Percentiles rank a stretch among this genome's conserved stretches.
These are phyloP conservation scores for Plantago elongata DNA, from an alignment of 257 asterid genomes.

Conservation along the genomic window DNA sequence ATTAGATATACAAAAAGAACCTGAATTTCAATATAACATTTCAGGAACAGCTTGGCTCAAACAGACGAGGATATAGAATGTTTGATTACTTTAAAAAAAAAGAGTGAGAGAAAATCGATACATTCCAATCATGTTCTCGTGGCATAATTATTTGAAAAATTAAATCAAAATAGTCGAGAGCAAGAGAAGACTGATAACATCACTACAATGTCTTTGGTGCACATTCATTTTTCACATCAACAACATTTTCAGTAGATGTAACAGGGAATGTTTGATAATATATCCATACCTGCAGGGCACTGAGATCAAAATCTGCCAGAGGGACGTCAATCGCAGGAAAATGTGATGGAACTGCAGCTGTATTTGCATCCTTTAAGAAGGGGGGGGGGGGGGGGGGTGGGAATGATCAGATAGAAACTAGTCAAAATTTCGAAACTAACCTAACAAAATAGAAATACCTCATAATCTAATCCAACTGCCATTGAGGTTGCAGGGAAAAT, in stretches of 20 bases:
- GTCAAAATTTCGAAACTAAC: background rate
- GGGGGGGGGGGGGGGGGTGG: no score
- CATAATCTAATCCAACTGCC: conserved; percentile 41
- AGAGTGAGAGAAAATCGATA: no score
- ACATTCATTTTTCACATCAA: no score
- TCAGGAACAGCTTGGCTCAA: conserved; percentile 10
- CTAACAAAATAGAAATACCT: conserved; percentile 32
- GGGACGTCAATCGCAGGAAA: conserved; percentile 53
- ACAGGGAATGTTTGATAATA: no score
- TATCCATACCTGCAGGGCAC: conserved; percentile 55
- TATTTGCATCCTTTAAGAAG: conserved; percentile 67
- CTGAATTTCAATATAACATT: no score
- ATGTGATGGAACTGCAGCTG: conserved; percentile 46
- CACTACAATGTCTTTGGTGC: no score
- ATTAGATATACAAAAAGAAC: background rate
- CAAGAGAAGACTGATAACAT: no score
- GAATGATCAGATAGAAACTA: conserved; percentile 7
- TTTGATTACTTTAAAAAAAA: no score
- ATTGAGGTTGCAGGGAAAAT: conserved; percentile 37
- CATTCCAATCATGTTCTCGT: no score
- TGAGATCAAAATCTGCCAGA: conserved; percentile 57
- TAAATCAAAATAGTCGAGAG: no score
- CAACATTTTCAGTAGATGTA: no score
- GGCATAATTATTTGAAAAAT: no score
- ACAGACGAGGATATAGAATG: background rate